Conservation (phyloP, 2,329 filamentous ascomycete genomes). For the Exophiala phaeomuriformis region DNA sequence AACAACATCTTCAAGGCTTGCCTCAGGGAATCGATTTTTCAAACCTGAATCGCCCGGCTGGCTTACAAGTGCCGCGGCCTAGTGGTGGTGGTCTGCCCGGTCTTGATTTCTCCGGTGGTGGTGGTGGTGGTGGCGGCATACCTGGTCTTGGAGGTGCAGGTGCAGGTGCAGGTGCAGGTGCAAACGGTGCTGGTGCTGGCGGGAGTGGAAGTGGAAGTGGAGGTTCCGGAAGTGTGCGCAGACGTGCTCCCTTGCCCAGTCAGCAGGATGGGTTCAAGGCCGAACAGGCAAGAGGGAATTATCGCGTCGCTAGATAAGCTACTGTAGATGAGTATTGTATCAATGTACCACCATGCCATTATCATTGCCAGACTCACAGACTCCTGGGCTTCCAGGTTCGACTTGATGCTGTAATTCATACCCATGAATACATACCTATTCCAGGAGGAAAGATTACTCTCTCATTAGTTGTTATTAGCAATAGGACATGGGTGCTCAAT, state of each 20-base stretch:
- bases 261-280: conserved; percentile 74
- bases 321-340: not conserved
- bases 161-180: conserved; percentile 15
- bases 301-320: conserved; percentile 35
- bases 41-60: conserved; percentile 30
- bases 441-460: no score
- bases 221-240: conserved; percentile 25
- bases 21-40: conserved; percentile 29
- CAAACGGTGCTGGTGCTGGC: conserved; percentile 27
- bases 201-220: conserved; percentile 3
- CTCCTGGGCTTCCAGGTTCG: not conserved
- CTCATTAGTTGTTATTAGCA: no score
- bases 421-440: no score
- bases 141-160: conserved; percentile 33
- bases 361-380: not conserved
- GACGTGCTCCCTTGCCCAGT: conserved; percentile 67
- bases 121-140: conserved; percentile 23
- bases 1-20: conserved; percentile 15
- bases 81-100: conserved; percentile 31
- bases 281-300: conserved; percentile 59
- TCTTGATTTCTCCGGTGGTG: not conserved
- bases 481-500: no score
- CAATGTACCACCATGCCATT: no score
- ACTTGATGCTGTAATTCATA: no score
- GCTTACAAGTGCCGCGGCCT: conserved; percentile 43